These are phyloP conservation scores for Erysimum cheiranthoides DNA, from an alignment of 345 rosid genomes.

Conservation along the genomic window DNA sequence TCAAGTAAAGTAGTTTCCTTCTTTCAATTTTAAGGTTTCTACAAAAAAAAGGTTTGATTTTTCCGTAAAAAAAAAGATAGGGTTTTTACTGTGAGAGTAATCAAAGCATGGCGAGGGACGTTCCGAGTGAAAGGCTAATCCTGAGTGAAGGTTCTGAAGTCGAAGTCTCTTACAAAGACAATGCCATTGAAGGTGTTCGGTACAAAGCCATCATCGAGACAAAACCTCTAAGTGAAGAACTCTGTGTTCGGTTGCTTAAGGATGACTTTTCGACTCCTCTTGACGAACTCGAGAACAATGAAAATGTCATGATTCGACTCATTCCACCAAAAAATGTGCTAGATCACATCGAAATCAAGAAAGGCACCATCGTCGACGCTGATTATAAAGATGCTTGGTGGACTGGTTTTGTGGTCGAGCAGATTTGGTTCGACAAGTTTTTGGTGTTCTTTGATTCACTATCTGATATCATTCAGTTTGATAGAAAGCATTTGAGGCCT, in stretches of 20 bases:
- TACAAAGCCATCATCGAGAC: not conserved
- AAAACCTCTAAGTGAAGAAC: not conserved
- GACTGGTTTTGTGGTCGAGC: constrained; percentile 59
- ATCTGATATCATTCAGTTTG: constrained; percentile 53
- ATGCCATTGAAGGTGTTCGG: not conserved
- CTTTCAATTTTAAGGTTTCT: not conserved
- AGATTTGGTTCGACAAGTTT: constrained; percentile 41
- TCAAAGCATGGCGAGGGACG: not conserved
- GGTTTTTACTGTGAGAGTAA: not conserved
- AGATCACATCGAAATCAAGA: constrained; percentile 28
- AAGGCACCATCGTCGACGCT: constrained; percentile 49
- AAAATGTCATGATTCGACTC: constrained; percentile 48
- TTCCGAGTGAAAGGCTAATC: not conserved
- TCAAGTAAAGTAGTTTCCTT: too few relatives aligned
- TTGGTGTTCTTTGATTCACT: constrained; percentile 56
- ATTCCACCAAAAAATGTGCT: constrained; percentile 42
- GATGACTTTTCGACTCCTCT: not conserved
- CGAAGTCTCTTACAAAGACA: not conserved
- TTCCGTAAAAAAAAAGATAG: too few relatives aligned
- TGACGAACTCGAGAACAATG: not conserved
- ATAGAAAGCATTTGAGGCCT: constrained; percentile 51
- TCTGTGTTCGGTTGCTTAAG: not conserved
- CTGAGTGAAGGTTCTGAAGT: not conserved
- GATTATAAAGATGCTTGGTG: constrained; percentile 54
- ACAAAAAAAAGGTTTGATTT: not conserved